Conservation (phyloP, 768 basidiomycete species). For the Mycena latifolia region DNA sequence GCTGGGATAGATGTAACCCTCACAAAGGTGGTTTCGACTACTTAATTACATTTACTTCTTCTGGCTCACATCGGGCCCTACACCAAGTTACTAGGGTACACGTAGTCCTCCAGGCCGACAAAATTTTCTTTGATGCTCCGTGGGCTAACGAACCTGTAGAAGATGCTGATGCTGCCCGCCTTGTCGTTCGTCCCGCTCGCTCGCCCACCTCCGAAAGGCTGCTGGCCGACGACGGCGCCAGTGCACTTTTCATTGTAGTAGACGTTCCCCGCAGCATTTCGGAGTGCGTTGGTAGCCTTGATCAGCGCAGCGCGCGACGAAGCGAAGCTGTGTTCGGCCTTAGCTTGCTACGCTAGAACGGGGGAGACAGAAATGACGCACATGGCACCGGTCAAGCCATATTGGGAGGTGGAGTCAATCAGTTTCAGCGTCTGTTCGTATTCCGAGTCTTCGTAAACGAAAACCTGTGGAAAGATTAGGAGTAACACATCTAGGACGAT, state of each 20-base stretch:
- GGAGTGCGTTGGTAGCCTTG: constrained; percentile 82
- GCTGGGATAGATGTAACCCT: too few species aligned
- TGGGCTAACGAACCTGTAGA: constrained; percentile 85
- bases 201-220: constrained; percentile 96
- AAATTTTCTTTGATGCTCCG: constrained; percentile 99
- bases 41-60: background rate
- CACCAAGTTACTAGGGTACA: constrained; percentile 87
- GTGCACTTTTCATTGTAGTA: constrained; percentile 99
- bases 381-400: constrained; percentile 97
- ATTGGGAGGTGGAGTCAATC: constrained; percentile 87
- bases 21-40: too few species aligned
- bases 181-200: constrained; percentile 98
- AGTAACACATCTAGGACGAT: background rate
- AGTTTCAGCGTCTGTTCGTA: constrained; percentile 90
- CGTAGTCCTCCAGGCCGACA: constrained; percentile 81
- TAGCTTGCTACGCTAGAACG: constrained; percentile 2
- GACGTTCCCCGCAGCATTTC: constrained; percentile 94
- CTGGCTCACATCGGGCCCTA: too few species aligned
- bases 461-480: constrained; percentile 64
- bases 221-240: constrained; percentile 96
- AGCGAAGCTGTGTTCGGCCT: constrained; percentile 68
- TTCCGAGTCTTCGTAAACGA: constrained; percentile 88
- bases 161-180: constrained; percentile 84
- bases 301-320: constrained; percentile 84
- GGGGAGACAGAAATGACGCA: constrained; percentile 50